Percentiles rank a stretch among this genome's conserved stretches.
Conservation (phyloP, 257 asterid genomes). For the Cinchona pubescens region DNA sequence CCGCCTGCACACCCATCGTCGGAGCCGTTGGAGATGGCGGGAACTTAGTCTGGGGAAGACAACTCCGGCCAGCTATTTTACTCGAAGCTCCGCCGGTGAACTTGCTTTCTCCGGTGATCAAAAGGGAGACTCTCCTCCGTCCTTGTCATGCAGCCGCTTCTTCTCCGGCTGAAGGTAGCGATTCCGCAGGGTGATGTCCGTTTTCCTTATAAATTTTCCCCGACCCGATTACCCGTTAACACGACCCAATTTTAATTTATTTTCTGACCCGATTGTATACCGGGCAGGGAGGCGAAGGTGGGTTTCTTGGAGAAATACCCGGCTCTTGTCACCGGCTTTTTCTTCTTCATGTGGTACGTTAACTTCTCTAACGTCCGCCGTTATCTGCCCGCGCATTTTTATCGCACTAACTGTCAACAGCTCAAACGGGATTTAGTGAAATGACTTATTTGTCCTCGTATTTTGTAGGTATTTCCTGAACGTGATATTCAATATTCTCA, state of each 20-base stretch:
- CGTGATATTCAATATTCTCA: conserved; percentile 91
- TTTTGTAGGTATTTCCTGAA: conserved; percentile 69
- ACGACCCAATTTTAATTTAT: conserved; percentile 15
- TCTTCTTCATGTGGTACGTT: conserved; percentile 97
- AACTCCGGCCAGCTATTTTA: conserved; percentile 67
- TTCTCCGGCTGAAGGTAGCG: conserved; percentile 69
- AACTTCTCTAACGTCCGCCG: conserved; percentile 11
- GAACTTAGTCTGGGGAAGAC: conserved; percentile 67
- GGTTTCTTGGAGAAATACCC: conserved; percentile 80
- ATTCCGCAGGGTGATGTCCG: conserved; percentile 90
- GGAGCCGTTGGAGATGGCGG: conserved; percentile 51
- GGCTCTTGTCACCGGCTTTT: conserved; percentile 76
- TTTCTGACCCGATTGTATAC: conserved; percentile 17
- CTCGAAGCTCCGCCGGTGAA: conserved; percentile 51
- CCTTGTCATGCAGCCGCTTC: conserved; percentile 76
- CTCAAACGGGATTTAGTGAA: neutral
- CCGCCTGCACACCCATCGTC: conserved; percentile 31
- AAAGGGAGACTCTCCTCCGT: conserved; percentile 42
- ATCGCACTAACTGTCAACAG: neutral
- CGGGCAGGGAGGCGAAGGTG: conserved; percentile 55
- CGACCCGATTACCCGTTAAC: conserved; percentile 25
- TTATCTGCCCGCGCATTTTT: conserved; percentile 6
- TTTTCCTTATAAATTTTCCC: conserved; percentile 22
- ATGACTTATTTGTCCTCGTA: conserved; percentile 21
- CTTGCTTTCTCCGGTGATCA: conserved; percentile 27